Conservation (phyloP, 1,284 basidiomycete genomes). For the Cutaneotrichosporon curvatum region DNA sequence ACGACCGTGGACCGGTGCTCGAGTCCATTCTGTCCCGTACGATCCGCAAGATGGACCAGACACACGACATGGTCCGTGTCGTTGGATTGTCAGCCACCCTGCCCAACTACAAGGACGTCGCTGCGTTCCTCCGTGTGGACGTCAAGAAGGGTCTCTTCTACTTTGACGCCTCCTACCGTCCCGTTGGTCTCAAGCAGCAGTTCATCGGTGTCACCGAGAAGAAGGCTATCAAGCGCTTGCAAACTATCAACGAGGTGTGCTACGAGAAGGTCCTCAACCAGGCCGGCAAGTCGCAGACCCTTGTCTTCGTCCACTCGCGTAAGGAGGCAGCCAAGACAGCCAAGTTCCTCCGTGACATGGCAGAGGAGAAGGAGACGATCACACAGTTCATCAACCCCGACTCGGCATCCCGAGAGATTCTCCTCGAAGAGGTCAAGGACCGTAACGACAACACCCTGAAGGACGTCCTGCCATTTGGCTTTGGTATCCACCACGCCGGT, state of each 20-base stretch:
- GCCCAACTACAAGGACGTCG: conserved; percentile 98
- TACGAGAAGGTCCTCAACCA: conserved; percentile 98
- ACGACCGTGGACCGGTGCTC: conserved; percentile 95
- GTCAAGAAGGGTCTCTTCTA: conserved; percentile 89
- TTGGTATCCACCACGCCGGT: conserved; percentile 98
- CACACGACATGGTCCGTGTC: conserved; percentile 81
- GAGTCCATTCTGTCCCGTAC: conserved; percentile 89
- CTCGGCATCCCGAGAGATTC: conserved; percentile 76
- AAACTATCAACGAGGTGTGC: conserved; percentile 98
- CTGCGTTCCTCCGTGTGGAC: conserved; percentile 93
- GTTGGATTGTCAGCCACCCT: conserved; percentile 94
- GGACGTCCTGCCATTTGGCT: conserved; percentile 91
- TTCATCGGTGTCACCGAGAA: conserved; percentile 98
- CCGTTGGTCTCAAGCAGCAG: conserved; percentile 91
- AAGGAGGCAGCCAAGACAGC: conserved; percentile 99
- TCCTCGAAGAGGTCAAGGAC: conserved; percentile 74
- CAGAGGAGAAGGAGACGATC: conserved; percentile 93
- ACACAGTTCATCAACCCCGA: conserved; percentile 91
- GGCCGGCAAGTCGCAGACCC: conserved; percentile 66
- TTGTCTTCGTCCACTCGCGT: conserved; percentile 96
- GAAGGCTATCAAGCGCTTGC: conserved; percentile 97
- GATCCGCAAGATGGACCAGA: conserved; percentile 92
- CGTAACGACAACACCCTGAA: conserved; percentile 77
- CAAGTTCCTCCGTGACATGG: conserved; percentile 86
- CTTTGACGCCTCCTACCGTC: conserved; percentile 89